These are phyloP conservation scores for Talaromyces sp. DNA, from an alignment of 2,329 filamentous ascomycete genomes.

Conservation along the genomic window DNA sequence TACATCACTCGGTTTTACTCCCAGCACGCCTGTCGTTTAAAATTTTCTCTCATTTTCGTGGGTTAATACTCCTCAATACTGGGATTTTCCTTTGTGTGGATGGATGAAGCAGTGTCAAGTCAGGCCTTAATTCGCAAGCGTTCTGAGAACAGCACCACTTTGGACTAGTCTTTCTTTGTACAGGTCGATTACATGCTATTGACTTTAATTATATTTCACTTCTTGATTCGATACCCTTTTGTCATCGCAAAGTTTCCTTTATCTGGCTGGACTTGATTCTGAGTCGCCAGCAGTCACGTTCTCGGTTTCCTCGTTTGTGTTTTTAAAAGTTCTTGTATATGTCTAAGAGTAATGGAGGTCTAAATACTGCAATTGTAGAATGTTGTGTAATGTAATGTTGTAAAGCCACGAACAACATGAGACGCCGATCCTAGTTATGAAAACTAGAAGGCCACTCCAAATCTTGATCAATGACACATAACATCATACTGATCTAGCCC, in stretches of 20 bases:
- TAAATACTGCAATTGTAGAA: neutral
- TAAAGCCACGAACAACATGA: too few species aligned
- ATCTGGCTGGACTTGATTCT: neutral
- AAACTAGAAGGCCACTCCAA: too few species aligned
- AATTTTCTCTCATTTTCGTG: too few species aligned
- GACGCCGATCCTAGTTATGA: too few species aligned
- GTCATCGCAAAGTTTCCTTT: neutral
- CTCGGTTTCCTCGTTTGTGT: neutral
- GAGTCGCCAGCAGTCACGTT: neutral
- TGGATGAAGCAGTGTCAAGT: too few species aligned
- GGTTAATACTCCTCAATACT: too few species aligned
- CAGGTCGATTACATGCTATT: neutral
- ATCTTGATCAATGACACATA: too few species aligned
- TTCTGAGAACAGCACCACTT: neutral
- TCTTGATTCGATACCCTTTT: constrained; percentile 2
- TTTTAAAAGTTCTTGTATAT: neutral
- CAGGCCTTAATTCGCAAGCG: neutral
- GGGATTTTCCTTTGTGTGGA: neutral
- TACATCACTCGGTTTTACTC: too few species aligned
- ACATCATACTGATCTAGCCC: too few species aligned
- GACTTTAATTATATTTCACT: neutral
- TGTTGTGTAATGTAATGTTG: neutral
- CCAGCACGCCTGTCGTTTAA: too few species aligned
- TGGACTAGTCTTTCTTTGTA: neutral
- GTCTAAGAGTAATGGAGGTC: neutral